Conservation (phyloP, 2,329 filamentous ascomycete species). For the Fusarium equiseti region DNA sequence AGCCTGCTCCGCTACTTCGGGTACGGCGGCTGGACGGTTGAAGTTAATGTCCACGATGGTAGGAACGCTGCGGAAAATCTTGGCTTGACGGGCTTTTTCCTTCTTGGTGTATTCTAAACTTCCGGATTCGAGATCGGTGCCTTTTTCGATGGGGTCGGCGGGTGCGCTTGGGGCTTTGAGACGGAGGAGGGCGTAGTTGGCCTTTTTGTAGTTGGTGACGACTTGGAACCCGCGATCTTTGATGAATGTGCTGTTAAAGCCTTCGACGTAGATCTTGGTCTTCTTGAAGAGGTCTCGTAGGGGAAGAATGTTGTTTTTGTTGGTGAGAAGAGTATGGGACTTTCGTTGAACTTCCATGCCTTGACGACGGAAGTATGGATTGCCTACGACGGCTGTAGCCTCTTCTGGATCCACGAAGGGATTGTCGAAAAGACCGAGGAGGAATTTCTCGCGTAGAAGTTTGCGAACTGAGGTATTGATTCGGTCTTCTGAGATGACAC, state of each 20-base stretch:
- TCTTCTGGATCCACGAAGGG: constrained; percentile 60
- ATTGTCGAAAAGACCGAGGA: constrained; percentile 63
- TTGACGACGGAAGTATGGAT: constrained; percentile 54
- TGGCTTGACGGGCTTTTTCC: constrained; percentile 42
- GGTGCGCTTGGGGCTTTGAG: constrained; percentile 51
- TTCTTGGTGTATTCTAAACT: constrained; percentile 54
- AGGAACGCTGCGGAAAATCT: constrained; percentile 54
- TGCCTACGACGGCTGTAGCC: constrained; percentile 57
- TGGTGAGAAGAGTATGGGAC: constrained; percentile 42
- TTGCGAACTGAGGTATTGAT: constrained; percentile 59
- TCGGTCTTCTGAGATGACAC: constrained; percentile 54
- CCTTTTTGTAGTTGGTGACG: constrained; percentile 53
- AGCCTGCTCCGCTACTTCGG: constrained; percentile 55
- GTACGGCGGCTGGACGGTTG: constrained; percentile 57
- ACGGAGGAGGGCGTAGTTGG: constrained; percentile 56
- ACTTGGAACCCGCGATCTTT: constrained; percentile 44
- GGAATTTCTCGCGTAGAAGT: constrained; percentile 63
- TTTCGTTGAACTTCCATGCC: constrained; percentile 37
- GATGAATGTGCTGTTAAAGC: constrained; percentile 30
- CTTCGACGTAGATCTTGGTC: constrained; percentile 41
- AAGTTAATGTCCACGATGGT: constrained; percentile 59
- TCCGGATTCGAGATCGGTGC: constrained; percentile 43
- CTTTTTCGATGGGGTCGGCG: constrained; percentile 40
- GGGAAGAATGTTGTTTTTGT: constrained; percentile 40
- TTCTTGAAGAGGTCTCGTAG: constrained; percentile 13